Evolutionary conservation across 805 yeast genomes (phyloP).

Genomic region (Candida insectalens): DNA sequence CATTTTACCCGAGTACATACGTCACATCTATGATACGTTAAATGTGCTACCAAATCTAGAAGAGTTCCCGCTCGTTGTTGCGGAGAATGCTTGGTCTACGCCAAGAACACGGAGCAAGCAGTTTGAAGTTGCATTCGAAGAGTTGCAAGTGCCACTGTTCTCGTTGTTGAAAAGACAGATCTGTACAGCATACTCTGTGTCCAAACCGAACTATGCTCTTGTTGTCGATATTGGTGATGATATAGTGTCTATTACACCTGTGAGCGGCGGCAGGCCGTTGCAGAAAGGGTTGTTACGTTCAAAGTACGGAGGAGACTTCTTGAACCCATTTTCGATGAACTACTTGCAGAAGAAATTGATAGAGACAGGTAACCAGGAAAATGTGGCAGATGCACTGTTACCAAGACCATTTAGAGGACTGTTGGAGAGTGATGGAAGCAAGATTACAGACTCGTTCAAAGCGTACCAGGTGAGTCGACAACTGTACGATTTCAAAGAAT

Average conservation of each 20-base stretch:
- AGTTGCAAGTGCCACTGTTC: slow-evolving; percentile 64
- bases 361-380: slow-evolving; percentile 17
- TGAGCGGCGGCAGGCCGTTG: slow-evolving; percentile 64
- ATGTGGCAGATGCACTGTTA: slow-evolving; percentile 19
- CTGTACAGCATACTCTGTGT: slow-evolving; percentile 69
- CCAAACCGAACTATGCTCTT: slow-evolving; percentile 61
- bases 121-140: slow-evolving; percentile 68
- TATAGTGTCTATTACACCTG: slow-evolving; percentile 63
- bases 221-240: slow-evolving; percentile 75
- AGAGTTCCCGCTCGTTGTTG: slow-evolving; percentile 57
- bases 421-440: no score
- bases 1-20: slow-evolving; percentile 58
- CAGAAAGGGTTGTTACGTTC: slow-evolving; percentile 57
- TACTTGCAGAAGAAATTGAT: slow-evolving; percentile 30
- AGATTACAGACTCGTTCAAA: slow-evolving; percentile 29
- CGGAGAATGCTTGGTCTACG: slow-evolving; percentile 58
- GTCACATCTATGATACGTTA: slow-evolving; percentile 45
- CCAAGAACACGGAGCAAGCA: slow-evolving; percentile 45
- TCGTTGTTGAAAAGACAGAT: slow-evolving; percentile 69
- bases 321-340: slow-evolving; percentile 53
- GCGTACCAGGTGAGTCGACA: slow-evolving; percentile 30
- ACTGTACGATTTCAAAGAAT: slow-evolving; percentile 39
- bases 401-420: slow-evolving; percentile 22
- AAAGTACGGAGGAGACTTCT: slow-evolving; percentile 77
- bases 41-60: slow-evolving; percentile 33